These are phyloP conservation scores for Nitzschia putrida DNA, from an alignment of 108 stramenopile genomes.

Conservation along the genomic window DNA sequence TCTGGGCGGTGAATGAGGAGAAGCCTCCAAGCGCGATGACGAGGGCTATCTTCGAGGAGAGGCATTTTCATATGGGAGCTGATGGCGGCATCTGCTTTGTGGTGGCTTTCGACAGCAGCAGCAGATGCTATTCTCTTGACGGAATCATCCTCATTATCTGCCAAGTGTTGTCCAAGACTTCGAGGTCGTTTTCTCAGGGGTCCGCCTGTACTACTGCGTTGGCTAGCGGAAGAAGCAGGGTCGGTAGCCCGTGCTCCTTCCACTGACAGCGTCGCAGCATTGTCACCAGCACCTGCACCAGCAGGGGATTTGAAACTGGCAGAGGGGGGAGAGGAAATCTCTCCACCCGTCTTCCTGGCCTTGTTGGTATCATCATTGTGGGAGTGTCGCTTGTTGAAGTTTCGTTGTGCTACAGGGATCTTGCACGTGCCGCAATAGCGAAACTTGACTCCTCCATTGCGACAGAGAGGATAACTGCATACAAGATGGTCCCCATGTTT, in stretches of 20 bases:
- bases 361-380: constrained; percentile 36
- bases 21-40: not conserved
- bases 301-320: not conserved
- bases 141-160: no score
- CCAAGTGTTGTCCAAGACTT: no score
- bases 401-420: constrained; percentile 77
- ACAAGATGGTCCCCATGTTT: constrained; percentile 3
- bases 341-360: not conserved
- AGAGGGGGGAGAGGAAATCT: not conserved
- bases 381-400: constrained; percentile 74
- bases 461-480: constrained; percentile 10
- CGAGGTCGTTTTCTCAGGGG: no score
- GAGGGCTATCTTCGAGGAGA: not conserved
- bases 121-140: no score
- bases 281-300: not conserved
- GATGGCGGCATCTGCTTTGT: no score
- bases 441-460: constrained; percentile 12
- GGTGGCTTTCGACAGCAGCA: no score
- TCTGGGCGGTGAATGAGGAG: constrained; percentile 5
- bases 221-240: not conserved
- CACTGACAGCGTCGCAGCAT: not conserved
- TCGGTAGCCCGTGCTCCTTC: not conserved
- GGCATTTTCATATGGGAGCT: no score
- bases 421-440: constrained; percentile 48
- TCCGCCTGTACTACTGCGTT: no score